A percentile compares a stretch with the other conserved stretches of the same genome.
Conservation (phyloP, 129 eudicot species). For the Tanacetum coccineum region DNA sequence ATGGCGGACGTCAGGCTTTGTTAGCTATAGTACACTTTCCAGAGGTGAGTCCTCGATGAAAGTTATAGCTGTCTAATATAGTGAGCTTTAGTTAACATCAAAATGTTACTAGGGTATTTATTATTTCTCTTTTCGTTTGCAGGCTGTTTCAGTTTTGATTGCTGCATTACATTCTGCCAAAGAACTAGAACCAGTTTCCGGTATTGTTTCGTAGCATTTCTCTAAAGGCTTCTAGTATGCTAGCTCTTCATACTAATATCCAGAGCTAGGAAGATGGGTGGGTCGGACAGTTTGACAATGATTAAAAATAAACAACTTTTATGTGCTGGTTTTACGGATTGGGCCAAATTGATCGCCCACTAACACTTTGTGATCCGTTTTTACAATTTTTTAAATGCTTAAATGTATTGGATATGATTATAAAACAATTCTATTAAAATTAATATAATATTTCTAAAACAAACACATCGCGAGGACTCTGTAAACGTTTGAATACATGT, state of each 20-base stretch:
- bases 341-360: too few species aligned
- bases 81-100: conserved; percentile 11
- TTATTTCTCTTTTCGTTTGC: conserved; percentile 12
- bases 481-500: not conserved
- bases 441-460: too few species aligned
- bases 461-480: too few species aligned
- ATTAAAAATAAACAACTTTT: too few species aligned
- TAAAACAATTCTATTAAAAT: too few species aligned
- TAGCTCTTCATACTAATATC: not conserved
- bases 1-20: conserved; percentile 94
- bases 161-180: conserved; percentile 81
- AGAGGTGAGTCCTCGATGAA: conserved; percentile 48
- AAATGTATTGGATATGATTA: too few species aligned
- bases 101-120: not conserved
- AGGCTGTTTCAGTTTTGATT: conserved; percentile 78
- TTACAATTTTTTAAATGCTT: too few species aligned
- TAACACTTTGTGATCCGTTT: too few species aligned
- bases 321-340: too few species aligned
- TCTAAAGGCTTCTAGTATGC: conserved; percentile 5
- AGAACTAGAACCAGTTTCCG: conserved; percentile 72
- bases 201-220: conserved; percentile 31
- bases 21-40: conserved; percentile 80
- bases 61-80: conserved; percentile 14
- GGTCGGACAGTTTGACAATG: not conserved
- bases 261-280: not conserved